A percentile compares a stretch with the other conserved stretches of the same genome.
These are phyloP conservation scores for Eimeria maxima DNA, from an alignment of 169 alveolate genomes.

Conservation along the genomic window DNA sequence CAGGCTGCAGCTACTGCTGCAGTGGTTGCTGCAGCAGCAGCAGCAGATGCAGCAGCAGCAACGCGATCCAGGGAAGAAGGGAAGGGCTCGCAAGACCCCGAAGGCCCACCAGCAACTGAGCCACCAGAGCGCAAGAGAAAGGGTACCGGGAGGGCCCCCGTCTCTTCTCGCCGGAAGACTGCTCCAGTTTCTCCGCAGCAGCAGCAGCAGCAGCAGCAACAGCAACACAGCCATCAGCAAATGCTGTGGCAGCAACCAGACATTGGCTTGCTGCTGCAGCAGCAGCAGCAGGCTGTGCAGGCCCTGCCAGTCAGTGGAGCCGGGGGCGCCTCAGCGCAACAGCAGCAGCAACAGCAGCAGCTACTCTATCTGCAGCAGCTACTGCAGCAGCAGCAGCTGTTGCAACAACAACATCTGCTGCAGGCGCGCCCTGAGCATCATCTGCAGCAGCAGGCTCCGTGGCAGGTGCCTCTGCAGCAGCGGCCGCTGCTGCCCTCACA, in stretches of 20 bases:
- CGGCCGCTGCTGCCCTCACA: not conserved
- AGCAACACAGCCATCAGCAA: not conserved
- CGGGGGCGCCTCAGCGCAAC: not conserved
- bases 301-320: not conserved
- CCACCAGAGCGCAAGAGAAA: not conserved
- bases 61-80: no score
- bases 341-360: not conserved
- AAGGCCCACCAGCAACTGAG: not conserved
- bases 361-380: not conserved
- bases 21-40: slow-evolving; percentile 65
- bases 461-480: slow-evolving; percentile 27
- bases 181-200: slow-evolving; percentile 27
- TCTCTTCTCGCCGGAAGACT: not conserved
- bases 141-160: not conserved
- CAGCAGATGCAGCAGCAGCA: slow-evolving; percentile 46
- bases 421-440: not conserved
- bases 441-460: not conserved
- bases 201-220: slow-evolving; percentile 4
- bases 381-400: slow-evolving; percentile 9
- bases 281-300: not conserved
- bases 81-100: not conserved
- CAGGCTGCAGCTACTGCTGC: slow-evolving; percentile 69
- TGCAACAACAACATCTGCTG: not conserved
- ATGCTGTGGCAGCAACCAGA: not conserved
- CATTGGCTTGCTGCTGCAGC: not conserved